phyloP scores from a whole-genome alignment of 805 yeast genomes.

The Pichia membranifaciens region DNA sequence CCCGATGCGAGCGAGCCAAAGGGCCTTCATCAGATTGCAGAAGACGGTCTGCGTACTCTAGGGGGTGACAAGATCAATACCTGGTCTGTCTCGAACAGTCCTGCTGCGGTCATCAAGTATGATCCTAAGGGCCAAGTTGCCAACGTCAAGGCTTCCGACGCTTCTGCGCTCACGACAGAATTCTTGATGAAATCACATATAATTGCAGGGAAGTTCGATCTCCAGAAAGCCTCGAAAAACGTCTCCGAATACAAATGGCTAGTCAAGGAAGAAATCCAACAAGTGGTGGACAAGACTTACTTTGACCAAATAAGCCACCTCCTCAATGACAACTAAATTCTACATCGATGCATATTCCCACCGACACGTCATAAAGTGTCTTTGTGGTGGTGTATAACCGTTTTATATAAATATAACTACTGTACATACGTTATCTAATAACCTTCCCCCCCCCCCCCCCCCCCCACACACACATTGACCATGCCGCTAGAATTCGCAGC shows the following conservation, averaged over 20 bases:
- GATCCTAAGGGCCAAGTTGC: slow-evolving; percentile 24
- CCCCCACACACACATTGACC: background rate
- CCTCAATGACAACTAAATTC: slow-evolving; percentile 26
- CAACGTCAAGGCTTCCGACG: slow-evolving; percentile 2
- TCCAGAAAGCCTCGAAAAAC: slow-evolving; percentile 31
- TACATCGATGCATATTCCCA: background rate
- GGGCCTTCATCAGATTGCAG: slow-evolving; percentile 69
- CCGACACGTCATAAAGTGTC: background rate
- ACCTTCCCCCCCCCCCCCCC: background rate
- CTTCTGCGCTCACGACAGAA: slow-evolving; percentile 37
- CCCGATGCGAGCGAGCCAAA: slow-evolving; percentile 33
- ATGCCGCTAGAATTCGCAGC: too few species aligned
- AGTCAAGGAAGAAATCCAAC: slow-evolving; percentile 67
- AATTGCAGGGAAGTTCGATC: slow-evolving; percentile 69
- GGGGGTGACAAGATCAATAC: slow-evolving; percentile 78
- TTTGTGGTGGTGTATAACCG: too few species aligned
- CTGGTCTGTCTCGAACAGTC: slow-evolving; percentile 87
- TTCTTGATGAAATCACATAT: slow-evolving; percentile 84
- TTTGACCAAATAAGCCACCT: slow-evolving; percentile 49
- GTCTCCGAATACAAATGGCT: slow-evolving; percentile 70
- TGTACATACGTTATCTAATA: background rate
- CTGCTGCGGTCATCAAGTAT: slow-evolving; percentile 63
- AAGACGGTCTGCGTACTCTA: slow-evolving; percentile 57
- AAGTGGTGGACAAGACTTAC: slow-evolving; percentile 47
- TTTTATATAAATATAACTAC: background rate